Evolutionary conservation across 169 alveolate genomes (phyloP).

Genomic region (Amoebophrya sp.): DNA sequence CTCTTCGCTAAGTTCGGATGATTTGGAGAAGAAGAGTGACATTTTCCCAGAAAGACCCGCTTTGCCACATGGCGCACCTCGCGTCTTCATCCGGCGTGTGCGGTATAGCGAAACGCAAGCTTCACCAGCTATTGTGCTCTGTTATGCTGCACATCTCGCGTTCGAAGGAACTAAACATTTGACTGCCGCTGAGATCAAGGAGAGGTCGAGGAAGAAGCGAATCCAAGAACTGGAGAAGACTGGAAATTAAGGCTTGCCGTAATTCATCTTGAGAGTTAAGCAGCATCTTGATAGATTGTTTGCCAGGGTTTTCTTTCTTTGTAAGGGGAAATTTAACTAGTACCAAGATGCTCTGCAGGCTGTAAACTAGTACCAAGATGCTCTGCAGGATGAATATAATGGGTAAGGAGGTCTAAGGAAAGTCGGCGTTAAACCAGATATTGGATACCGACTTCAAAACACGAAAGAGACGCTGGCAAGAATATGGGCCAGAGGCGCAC

Average conservation of each 20-base stretch:
- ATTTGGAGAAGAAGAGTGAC: neutral
- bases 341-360: too few relatives aligned
- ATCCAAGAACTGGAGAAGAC: neutral
- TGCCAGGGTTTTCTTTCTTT: too few relatives aligned
- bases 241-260: too few relatives aligned
- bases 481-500: neutral
- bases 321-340: too few relatives aligned
- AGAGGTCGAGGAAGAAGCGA: neutral
- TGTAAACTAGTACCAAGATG: too few relatives aligned
- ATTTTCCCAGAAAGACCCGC: neutral
- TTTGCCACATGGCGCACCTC: neutral
- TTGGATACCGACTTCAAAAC: neutral
- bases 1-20: too few relatives aligned
- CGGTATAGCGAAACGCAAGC: neutral
- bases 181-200: neutral
- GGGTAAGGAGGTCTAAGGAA: too few relatives aligned
- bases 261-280: too few relatives aligned
- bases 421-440: neutral
- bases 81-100: neutral
- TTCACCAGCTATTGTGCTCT: neutral
- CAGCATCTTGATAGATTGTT: too few relatives aligned
- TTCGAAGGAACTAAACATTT: neutral
- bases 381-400: too few relatives aligned
- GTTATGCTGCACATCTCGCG: neutral
- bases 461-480: neutral